A percentile compares a stretch with the other conserved stretches of the same genome.
These are phyloP conservation scores for Cladosporium sphaerospermum DNA, from an alignment of 2,329 filamentous ascomycete species.

Conservation along the genomic window DNA sequence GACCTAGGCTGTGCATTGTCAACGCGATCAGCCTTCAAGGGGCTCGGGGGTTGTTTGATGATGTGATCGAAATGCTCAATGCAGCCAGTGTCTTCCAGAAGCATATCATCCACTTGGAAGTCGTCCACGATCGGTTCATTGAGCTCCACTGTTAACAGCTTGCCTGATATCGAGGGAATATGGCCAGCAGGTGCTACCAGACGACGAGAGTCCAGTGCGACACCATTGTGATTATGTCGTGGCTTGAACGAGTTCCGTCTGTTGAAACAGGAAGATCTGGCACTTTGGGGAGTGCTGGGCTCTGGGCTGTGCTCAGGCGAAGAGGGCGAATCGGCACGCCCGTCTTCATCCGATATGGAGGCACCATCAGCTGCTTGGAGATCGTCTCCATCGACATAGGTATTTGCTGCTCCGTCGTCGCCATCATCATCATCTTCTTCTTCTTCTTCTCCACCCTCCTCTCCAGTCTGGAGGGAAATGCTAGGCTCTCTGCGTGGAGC, in stretches of 20 bases:
- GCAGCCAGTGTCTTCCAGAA: neutral
- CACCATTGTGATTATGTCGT: neutral
- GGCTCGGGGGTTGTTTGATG: neutral
- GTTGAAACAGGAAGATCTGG: neutral
- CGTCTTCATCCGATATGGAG: neutral
- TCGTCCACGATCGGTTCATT: conserved; percentile 21
- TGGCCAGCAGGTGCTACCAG: neutral
- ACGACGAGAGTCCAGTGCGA: neutral
- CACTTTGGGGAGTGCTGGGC: neutral
- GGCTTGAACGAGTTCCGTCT: neutral
- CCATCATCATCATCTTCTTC: conserved; percentile 9
- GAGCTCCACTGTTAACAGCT: conserved; percentile 13
- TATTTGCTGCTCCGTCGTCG: conserved; percentile 11
- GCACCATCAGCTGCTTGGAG: conserved; percentile 5
- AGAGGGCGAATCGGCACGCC: neutral
- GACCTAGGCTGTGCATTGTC: conserved; percentile 14
- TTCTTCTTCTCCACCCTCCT: conserved; percentile 14
- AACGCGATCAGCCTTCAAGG: neutral
- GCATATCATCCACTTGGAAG: conserved; percentile 2
- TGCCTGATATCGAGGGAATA: too few relatives aligned
- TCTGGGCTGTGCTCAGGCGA: neutral
- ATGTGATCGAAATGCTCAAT: neutral
- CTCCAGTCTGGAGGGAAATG: conserved; percentile 16
- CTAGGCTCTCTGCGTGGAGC: conserved; percentile 21
- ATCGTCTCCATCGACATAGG: conserved; percentile 13